Evolutionary conservation across 306 rosid genomes (phyloP).

Genomic region (Cucumis melo): DNA sequence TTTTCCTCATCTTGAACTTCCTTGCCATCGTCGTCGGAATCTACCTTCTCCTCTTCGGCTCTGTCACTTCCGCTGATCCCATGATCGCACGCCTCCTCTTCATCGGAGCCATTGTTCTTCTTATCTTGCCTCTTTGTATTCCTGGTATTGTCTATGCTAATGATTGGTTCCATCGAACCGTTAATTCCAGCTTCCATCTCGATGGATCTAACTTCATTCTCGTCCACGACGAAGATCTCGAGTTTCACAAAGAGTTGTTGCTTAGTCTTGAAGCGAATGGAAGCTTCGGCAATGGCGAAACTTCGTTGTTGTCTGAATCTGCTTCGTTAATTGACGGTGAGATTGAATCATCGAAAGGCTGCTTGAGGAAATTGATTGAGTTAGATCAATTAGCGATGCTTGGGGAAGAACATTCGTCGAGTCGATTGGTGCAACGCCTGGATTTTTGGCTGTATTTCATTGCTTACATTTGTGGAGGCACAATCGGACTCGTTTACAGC

Average conservation of each 20-base stretch:
- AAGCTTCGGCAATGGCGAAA: conserved; percentile 8
- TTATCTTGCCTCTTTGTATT: conserved; percentile 47
- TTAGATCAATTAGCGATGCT: conserved; percentile 57
- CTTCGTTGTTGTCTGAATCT: not conserved
- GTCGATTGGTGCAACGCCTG: conserved; percentile 30
- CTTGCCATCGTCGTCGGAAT: conserved; percentile 63
- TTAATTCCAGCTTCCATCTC: conserved; percentile 39
- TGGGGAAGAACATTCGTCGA: conserved; percentile 73
- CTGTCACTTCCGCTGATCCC: conserved; percentile 24
- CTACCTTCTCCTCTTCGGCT: conserved; percentile 64
- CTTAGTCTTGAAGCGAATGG: conserved; percentile 32
- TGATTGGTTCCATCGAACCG: conserved; percentile 37
- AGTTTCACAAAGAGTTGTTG: conserved; percentile 77
- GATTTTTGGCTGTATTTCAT: conserved; percentile 89
- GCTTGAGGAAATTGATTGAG: conserved; percentile 26
- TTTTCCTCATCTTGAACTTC: conserved; percentile 55
- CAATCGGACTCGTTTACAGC: conserved; percentile 92
- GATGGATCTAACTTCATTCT: conserved; percentile 51
- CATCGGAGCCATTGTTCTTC: conserved; percentile 55
- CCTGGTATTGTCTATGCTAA: conserved; percentile 74
- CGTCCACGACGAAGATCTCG: conserved; percentile 75
- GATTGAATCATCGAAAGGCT: conserved; percentile 7
- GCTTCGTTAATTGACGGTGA: not conserved
- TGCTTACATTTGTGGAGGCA: conserved; percentile 87
- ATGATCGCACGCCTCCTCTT: conserved; percentile 35